Conservation (phyloP, 2,329 filamentous ascomycete species). For the Alternaria incomplexa region DNA sequence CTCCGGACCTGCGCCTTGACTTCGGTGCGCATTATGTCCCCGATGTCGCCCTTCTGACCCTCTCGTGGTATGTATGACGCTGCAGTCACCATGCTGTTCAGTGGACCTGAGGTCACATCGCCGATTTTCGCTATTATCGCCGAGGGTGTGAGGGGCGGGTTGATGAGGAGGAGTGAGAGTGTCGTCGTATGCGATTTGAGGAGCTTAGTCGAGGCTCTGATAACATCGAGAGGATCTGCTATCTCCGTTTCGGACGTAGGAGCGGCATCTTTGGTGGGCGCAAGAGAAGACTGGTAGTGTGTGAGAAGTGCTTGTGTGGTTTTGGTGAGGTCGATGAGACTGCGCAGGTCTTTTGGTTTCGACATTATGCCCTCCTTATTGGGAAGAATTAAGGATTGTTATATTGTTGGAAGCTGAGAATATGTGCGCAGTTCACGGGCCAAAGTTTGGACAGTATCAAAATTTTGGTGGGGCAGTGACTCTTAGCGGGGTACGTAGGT, state of each 20-base stretch:
- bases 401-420: too few relatives aligned
- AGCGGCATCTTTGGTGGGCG: slow-evolving; percentile 17
- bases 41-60: slow-evolving; percentile 28
- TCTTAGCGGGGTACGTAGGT: not conserved
- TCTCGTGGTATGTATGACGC: slow-evolving; percentile 25
- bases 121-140: slow-evolving; percentile 74
- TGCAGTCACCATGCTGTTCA: slow-evolving; percentile 74
- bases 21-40: slow-evolving; percentile 65
- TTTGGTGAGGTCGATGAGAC: slow-evolving; percentile 44
- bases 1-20: slow-evolving; percentile 64
- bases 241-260: slow-evolving; percentile 25
- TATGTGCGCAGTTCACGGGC: not conserved
- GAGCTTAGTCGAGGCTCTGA: slow-evolving; percentile 73
- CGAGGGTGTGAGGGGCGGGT: slow-evolving; percentile 81
- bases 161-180: slow-evolving; percentile 83
- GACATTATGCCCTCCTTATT: slow-evolving; percentile 14
- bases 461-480: slow-evolving; percentile 15
- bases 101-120: slow-evolving; percentile 73
- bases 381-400: too few relatives aligned
- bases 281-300: slow-evolving; percentile 45
- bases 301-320: slow-evolving; percentile 44
- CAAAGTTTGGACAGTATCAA: not conserved
- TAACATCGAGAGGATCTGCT: slow-evolving; percentile 65
- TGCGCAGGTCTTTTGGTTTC: slow-evolving; percentile 32
- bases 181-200: slow-evolving; percentile 87